phyloP scores from a whole-genome alignment of 2,329 filamentous ascomycete genomes.

The Aspergillus vadensis region DNA sequence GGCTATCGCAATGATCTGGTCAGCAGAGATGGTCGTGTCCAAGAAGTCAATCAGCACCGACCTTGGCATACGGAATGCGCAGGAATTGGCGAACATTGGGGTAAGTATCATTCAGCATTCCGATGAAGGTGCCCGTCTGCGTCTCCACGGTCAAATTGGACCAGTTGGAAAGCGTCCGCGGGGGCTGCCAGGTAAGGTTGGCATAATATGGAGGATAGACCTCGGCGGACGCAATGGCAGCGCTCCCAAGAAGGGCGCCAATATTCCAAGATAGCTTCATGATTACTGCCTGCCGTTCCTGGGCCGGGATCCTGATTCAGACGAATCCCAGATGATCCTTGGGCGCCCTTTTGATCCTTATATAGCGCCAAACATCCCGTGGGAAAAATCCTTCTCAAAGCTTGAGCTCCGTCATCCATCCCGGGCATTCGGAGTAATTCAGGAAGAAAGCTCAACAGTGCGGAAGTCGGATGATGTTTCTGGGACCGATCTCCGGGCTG shows the following conservation, averaged over 20 bases:
- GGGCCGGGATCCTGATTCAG: background rate
- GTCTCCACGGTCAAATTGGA: constrained; percentile 18
- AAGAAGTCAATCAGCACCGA: background rate
- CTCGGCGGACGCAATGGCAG: background rate
- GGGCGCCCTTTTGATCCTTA: background rate
- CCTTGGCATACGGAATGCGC: constrained; percentile 42
- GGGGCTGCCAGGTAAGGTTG: constrained; percentile 19
- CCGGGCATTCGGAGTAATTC: background rate
- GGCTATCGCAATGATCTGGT: background rate
- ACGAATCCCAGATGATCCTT: background rate
- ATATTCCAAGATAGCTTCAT: background rate
- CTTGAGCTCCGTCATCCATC: background rate
- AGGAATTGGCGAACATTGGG: constrained; percentile 43
- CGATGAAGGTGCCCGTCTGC: constrained; percentile 28
- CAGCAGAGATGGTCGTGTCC: background rate
- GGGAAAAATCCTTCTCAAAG: background rate
- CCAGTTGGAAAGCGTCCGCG: constrained; percentile 21
- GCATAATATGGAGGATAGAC: constrained; percentile 19
- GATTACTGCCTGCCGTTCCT: background rate
- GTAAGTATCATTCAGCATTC: constrained; percentile 35
- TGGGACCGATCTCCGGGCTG: background rate
- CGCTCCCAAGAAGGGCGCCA: background rate
- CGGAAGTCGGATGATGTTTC: background rate
- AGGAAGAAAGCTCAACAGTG: background rate
- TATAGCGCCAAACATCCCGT: background rate